Evolutionary conservation across 169 alveolate genomes (phyloP), one percentile per base, ranked within the genome.

Genomic region (Plasmodium gonderi): DNA sequence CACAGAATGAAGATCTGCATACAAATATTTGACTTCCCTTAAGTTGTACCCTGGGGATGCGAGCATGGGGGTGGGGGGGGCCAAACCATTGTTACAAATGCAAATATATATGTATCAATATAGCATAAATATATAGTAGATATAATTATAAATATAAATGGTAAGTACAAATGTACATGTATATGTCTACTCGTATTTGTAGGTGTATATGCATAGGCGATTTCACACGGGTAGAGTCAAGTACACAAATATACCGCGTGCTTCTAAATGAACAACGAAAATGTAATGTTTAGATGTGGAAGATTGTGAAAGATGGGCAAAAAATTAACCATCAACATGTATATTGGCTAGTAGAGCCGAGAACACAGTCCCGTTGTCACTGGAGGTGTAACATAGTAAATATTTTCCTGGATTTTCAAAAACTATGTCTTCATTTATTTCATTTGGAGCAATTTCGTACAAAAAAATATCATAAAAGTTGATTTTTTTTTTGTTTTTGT

Each of bases 381-480:
- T 82, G 49, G 92, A 69, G 36, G 92, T 33, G 74, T 82, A 82
- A 72, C 92, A 82, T 49, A 82, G 64, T 74, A 82, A 72, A 33
- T 82, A 82, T 9, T 20, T 74, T 72, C 92, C 92, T 8, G 92
- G 92, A 23, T 44, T 69, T 75, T 40, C 26, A 72, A 82, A 82
- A 82, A 82, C 33, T 7, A 72, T 60, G 42, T 72, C 83, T 26
- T 82, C 83, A 17, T 69, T 72, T 69, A 69, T 69, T 69, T 26
- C 65, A 23, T 49, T 69, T 31, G 76, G 17, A 72, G 60, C 76
- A 14, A 68, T 72, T 69, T 82, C 78, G 42, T 82, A 74, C 60
- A 68, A 31, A 82, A 69, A 82, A 7, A 82, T 38, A 45, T 82
- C 64, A 82, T 82, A 82, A 47, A 69, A 72, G 12, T 82, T 40